Evolutionary conservation across 495 filamentous ascomycete genomes (phyloP).

Genomic region (Pyrenula aspistea): DNA sequence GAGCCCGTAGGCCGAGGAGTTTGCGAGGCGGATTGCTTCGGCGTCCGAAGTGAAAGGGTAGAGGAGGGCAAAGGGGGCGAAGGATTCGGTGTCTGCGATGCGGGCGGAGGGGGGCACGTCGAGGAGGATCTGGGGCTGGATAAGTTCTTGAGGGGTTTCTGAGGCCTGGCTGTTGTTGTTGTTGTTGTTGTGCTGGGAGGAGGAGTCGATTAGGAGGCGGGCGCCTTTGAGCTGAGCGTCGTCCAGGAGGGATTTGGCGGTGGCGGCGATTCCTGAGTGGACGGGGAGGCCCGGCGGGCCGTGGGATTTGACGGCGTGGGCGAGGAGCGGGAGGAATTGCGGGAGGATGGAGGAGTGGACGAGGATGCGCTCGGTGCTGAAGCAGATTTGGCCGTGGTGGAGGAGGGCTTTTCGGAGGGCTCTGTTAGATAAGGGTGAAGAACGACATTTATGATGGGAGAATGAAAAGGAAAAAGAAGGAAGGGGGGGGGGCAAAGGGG

Average conservation of each 20-base stretch:
- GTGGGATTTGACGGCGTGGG: conserved; percentile 32
- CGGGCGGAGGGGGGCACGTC: conserved; percentile 59
- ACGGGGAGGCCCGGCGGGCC: conserved; percentile 30
- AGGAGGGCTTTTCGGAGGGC: background rate
- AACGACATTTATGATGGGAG: no score
- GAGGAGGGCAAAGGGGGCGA: conserved; percentile 56
- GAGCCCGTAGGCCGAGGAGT: conserved; percentile 34
- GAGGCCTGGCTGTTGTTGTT: conserved; percentile 15
- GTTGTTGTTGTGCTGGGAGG: conserved; percentile 26
- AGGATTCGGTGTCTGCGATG: conserved; percentile 65
- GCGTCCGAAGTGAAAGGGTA: conserved; percentile 31
- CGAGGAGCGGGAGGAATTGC: conserved; percentile 37
- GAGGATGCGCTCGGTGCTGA: conserved; percentile 79
- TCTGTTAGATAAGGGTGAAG: no score
- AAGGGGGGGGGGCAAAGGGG: no score
- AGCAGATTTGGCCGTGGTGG: conserved; percentile 73
- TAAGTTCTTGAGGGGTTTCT: conserved; percentile 38
- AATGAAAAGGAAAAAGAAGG: no score
- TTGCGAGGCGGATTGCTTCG: conserved; percentile 33
- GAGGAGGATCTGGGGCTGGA: conserved; percentile 31
- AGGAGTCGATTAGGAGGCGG: conserved; percentile 54
- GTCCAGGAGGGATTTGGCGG: conserved; percentile 51
- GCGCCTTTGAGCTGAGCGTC: conserved; percentile 51
- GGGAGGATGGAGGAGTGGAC: conserved; percentile 56
- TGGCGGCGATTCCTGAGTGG: conserved; percentile 48